Base-by-base conservation (phyloP, 805 yeast species). In the Yamadazyma takamatsuzukensis region DNA sequence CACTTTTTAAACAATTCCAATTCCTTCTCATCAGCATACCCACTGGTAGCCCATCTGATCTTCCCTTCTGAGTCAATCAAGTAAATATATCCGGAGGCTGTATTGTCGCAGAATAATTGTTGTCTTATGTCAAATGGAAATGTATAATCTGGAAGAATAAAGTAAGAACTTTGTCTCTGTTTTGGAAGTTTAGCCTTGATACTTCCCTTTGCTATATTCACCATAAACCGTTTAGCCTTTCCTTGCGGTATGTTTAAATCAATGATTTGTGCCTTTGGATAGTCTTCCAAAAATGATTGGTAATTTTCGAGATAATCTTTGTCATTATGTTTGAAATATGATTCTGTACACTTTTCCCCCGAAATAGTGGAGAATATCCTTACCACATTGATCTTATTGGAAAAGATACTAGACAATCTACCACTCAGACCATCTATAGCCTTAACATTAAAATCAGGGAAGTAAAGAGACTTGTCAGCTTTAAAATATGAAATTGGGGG, bases 41-140 rank as follows among this genome's bases (percentile, higher is more conserved):
- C 98, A 45, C 94, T 77, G 4, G 87, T 84, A 15, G 87, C 88
- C 97, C 97, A 90, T 46, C 97, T 68, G 33, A 93, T 81, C 47
- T 74, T 80, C 32, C 82, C 80, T 10, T 77, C 64, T 11, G 66
- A 67, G 51, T 93, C 98, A 21, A 93, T 71, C 4, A 90, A 63
- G 43, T 87, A 82, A 8, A 88, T 64, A 51, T 85, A 88, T 0
- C 97, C 97, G 2, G 94, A 76, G 46, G 82, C 83, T 15, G 76
- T 71, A 52, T 90, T 90, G 34, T 78, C 80, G 44, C 88, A 74
- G 30, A 74, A 62, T 21, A 90, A 56, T 16, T 71, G 55, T 33
- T 78, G 78, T 45, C 83, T 74, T 5, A 76, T 58, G 13, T 68
- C 75, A 36, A 72, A 69, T 2, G 79, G 68, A 18, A 86, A 60